Evolutionary conservation across 768 basidiomycete genomes (phyloP), one percentile per base, ranked within the genome.

Genomic region (Imleria badia): DNA sequence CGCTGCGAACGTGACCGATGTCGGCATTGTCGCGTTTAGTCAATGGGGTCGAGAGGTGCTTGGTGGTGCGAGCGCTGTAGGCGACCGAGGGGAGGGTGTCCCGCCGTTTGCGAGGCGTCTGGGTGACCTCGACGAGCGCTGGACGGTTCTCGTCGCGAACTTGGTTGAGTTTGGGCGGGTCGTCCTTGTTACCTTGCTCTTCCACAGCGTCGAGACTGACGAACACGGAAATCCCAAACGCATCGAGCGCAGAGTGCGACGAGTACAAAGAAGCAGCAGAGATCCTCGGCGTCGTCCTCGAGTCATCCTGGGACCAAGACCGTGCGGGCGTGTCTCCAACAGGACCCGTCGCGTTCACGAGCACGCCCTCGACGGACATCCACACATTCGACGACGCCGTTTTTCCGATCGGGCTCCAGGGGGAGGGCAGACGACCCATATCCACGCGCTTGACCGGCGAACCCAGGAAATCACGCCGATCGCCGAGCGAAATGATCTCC

Each of bases 341-440:
- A 12, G 55, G 65, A 26, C 70, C 67, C 1, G 44, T 38, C 0
- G 60, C 60, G 6, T 54, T 58, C 39, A 30, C 26, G 48, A 71
- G 51, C 9, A 52, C 2, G 2, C 68, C 68, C 8, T 66, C 51
- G 11, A 54, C 46, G 46, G 68, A 57, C 45, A 70, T 48, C 67
- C 68, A 71, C 1, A 72, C 52, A 17, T 64, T 42, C 10, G 40
- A 15, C 6, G 54, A 22, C 3, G 57, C 17, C 1, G 15, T 3
- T 19, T 40, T 56, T 48, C 59, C 66, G 19, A 45, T 6, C 6
- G 68, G 70, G 17, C 68, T 69, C 68, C 68, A 72, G 5, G 70
- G 68, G 3, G 68, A 72, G 14, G 66, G 61, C 15, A 70, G 70
- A 29, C 23, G 63, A 9, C 11, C 40, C 11, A 42, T 13, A 42